Conservation (phyloP, 495 filamentous ascomycete genomes). For the Aspergillus biplanus region DNA sequence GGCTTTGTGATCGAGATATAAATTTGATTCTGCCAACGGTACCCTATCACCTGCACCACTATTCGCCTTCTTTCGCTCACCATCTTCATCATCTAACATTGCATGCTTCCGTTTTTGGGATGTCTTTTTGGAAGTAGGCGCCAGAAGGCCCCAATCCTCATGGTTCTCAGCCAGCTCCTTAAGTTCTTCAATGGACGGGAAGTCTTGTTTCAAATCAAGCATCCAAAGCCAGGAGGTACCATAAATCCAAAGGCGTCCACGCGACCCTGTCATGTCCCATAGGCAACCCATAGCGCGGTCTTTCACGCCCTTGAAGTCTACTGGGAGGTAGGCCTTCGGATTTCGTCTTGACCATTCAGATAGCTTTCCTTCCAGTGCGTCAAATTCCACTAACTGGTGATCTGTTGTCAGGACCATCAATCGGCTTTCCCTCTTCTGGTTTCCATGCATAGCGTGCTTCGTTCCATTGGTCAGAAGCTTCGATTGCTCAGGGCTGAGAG, state of each 20-base stretch:
- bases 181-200: constrained; percentile 49
- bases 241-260: constrained; percentile 81
- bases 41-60: constrained; percentile 66
- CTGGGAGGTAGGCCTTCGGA: constrained; percentile 71
- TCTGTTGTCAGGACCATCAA: constrained; percentile 76
- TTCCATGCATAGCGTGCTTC: constrained; percentile 16
- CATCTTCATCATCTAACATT: constrained; percentile 36
- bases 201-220: constrained; percentile 79
- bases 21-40: constrained; percentile 55
- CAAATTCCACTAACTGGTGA: constrained; percentile 76
- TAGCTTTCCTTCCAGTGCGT: constrained; percentile 71
- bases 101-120: constrained; percentile 51
- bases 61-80: constrained; percentile 43
- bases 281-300: constrained; percentile 81
- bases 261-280: constrained; percentile 69
- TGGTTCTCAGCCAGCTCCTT: constrained; percentile 27
- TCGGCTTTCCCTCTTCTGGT: constrained; percentile 52
- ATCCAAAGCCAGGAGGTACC: constrained; percentile 87
- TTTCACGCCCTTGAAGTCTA: constrained; percentile 66
- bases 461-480: constrained; percentile 44
- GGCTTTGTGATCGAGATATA: constrained; percentile 63
- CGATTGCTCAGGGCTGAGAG: constrained; percentile 29
- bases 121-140: constrained; percentile 26
- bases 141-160: constrained; percentile 29
- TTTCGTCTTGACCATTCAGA: constrained; percentile 87